Evolutionary conservation across 345 rosid species (phyloP).

Genomic region (Punica granatum): DNA sequence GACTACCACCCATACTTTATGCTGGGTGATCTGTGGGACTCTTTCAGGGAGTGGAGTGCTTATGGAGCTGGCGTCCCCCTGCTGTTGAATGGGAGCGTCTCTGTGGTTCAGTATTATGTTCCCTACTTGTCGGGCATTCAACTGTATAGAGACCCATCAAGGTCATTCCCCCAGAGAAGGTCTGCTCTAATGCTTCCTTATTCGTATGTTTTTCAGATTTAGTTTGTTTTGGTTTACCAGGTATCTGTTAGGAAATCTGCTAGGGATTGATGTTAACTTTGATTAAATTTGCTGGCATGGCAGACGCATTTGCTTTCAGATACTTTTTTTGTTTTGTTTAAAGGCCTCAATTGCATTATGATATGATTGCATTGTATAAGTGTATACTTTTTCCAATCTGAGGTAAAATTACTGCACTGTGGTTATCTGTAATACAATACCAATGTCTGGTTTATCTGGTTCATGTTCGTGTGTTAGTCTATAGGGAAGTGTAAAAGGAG

Average conservation of each 20-base stretch:
- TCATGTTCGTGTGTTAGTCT: no score
- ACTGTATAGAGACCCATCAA: constrained; percentile 51
- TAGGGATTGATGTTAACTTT: not conserved
- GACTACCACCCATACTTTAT: constrained; percentile 38
- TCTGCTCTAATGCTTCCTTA: constrained; percentile 14
- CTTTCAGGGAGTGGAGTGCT: constrained; percentile 86
- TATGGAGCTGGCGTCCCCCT: constrained; percentile 90
- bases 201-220: not conserved
- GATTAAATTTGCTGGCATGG: not conserved
- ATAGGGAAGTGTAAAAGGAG: not conserved
- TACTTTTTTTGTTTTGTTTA: not conserved
- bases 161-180: constrained; percentile 42
- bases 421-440: not conserved
- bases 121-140: constrained; percentile 94
- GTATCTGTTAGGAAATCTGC: not conserved
- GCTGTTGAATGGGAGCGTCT: constrained; percentile 57
- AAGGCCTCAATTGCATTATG: not conserved
- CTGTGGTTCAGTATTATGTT: constrained; percentile 78
- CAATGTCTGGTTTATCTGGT: not conserved
- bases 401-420: no score
- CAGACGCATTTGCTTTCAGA: not conserved
- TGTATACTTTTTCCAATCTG: no score
- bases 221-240: not conserved
- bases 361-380: no score
- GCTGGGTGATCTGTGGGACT: constrained; percentile 80